phyloP scores from a whole-genome alignment of 176 grass and related monocot species.

The Guadua angustifolia region DNA sequence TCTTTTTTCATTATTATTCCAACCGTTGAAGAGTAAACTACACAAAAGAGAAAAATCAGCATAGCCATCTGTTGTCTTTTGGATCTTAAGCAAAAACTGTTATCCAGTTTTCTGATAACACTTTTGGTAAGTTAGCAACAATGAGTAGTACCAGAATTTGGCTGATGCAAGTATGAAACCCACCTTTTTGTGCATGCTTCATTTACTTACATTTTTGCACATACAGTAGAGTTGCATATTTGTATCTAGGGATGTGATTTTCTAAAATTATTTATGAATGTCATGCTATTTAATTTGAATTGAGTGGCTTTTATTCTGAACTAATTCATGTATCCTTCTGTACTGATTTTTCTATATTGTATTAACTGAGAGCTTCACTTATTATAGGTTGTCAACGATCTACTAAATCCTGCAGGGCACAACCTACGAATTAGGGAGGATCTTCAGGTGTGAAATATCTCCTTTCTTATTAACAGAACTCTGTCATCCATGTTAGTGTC shows the following conservation, averaged over 20 bases:
- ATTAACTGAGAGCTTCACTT: constrained; percentile 30
- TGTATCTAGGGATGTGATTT: not conserved
- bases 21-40: not conserved
- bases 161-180: not conserved
- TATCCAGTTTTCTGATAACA: not conserved
- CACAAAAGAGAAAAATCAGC: constrained; percentile 11
- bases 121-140: not conserved
- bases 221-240: constrained; percentile 13
- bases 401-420: constrained; percentile 95
- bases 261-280: constrained; percentile 31
- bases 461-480: constrained; percentile 25
- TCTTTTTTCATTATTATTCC: constrained; percentile 1
- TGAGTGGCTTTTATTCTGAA: constrained; percentile 19
- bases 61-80: not conserved
- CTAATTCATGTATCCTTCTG: constrained; percentile 7
- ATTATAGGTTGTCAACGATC: constrained; percentile 93
- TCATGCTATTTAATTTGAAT: constrained; percentile 21
- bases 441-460: constrained; percentile 68
- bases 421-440: constrained; percentile 97
- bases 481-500: constrained; percentile 12
- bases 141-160: not conserved
- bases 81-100: not conserved
- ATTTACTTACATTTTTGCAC: constrained; percentile 25
- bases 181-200: not conserved
- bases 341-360: constrained; percentile 27